A percentile compares a stretch with the other conserved stretches of the same genome.
Conservation (phyloP, 768 basidiomycete species). For the Lentinula sp. region DNA sequence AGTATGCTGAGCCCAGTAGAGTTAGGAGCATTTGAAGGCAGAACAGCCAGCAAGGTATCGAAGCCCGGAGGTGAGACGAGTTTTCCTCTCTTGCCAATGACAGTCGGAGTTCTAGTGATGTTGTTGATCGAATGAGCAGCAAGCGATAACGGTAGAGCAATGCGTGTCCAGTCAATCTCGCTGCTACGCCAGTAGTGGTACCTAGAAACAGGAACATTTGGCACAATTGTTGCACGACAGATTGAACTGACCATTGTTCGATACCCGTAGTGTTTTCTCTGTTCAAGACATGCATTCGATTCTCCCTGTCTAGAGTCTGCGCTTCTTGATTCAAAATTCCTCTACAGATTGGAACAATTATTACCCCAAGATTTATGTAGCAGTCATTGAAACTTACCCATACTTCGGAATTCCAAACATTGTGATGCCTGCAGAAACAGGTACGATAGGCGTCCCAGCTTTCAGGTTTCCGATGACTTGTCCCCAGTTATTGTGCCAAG, state of each 20-base stretch:
- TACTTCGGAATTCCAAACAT: conserved; percentile 30
- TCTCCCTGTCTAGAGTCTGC: conserved; percentile 21
- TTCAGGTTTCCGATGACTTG: conserved; percentile 21
- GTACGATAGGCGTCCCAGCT: conserved; percentile 21
- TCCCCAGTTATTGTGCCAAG: conserved; percentile 31
- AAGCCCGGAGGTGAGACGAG: conserved; percentile 14
- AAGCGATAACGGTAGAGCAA: conserved; percentile 19
- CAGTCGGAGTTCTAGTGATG: conserved; percentile 27
- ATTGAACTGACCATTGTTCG: conserved; percentile 20
- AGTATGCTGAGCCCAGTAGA: conserved; percentile 25
- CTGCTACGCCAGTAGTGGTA: conserved; percentile 12
- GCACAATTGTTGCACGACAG: neutral
- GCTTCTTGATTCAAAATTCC: conserved; percentile 29
- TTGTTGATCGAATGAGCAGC: conserved; percentile 20
- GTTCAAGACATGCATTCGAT: conserved; percentile 25
- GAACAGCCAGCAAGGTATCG: conserved; percentile 18
- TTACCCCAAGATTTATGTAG: neutral
- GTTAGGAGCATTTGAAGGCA: conserved; percentile 27
- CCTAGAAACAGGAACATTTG: conserved; percentile 3
- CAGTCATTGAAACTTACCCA: conserved; percentile 16
- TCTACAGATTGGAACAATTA: neutral
- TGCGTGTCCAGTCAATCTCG: conserved; percentile 23
- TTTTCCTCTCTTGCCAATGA: conserved; percentile 32
- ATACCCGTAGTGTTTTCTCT: conserved; percentile 29
- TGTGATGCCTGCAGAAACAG: conserved; percentile 25